These are phyloP conservation scores for Pythium dissotocum DNA, from an alignment of 352 stramenopile species.

Conservation along the genomic window DNA sequence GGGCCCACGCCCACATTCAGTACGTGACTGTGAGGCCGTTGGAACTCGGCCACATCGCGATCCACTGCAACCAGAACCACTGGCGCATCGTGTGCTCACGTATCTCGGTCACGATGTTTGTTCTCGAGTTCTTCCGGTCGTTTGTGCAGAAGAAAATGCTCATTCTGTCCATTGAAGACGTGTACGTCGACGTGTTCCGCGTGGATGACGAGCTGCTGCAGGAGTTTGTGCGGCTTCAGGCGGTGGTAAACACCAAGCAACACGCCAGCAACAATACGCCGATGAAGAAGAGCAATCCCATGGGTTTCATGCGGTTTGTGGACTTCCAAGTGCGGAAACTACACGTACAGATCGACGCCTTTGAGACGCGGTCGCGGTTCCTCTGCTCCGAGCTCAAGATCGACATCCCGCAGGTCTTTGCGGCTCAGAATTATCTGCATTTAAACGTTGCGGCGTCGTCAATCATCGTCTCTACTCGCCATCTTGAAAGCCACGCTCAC, in stretches of 20 bases:
- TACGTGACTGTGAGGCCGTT: slow-evolving; percentile 48
- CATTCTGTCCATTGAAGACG: slow-evolving; percentile 51
- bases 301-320: slow-evolving; percentile 69
- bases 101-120: slow-evolving; percentile 47
- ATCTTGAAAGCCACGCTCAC: not conserved
- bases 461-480: slow-evolving; percentile 19
- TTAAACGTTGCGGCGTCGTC: slow-evolving; percentile 36
- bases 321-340: slow-evolving; percentile 48
- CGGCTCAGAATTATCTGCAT: slow-evolving; percentile 49
- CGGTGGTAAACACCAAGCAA: not conserved
- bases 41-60: slow-evolving; percentile 46
- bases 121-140: slow-evolving; percentile 70
- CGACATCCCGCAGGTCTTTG: slow-evolving; percentile 62
- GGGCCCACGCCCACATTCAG: slow-evolving; percentile 39
- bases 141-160: slow-evolving; percentile 77
- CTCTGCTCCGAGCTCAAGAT: slow-evolving; percentile 44
- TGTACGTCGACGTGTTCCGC: slow-evolving; percentile 36
- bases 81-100: slow-evolving; percentile 51
- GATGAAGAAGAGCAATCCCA: slow-evolving; percentile 30
- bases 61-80: slow-evolving; percentile 29
- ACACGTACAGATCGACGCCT: slow-evolving; percentile 34
- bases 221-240: slow-evolving; percentile 22
- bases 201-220: slow-evolving; percentile 43
- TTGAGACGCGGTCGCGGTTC: slow-evolving; percentile 39
- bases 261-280: not conserved